Evolutionary conservation across 139 green algal species (phyloP).

Genomic region (Chlorella sp.): DNA sequence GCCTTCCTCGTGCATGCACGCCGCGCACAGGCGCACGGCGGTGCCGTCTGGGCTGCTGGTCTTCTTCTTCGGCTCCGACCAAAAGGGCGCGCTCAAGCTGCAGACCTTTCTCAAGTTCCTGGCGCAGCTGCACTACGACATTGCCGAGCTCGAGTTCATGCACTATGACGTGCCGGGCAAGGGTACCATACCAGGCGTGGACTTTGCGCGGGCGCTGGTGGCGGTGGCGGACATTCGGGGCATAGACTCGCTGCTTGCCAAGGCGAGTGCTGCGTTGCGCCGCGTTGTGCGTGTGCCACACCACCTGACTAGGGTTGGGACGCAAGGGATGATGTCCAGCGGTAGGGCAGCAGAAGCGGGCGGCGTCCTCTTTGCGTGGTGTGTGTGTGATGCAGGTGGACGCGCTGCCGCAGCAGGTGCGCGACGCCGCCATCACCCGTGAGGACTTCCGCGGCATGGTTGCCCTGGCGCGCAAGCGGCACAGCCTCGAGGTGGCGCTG

Average conservation of each 20-base stretch:
- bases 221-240: slow-evolving; percentile 23
- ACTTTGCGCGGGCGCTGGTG: slow-evolving; percentile 46
- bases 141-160: slow-evolving; percentile 66
- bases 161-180: slow-evolving; percentile 46
- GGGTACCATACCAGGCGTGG: slow-evolving; percentile 28
- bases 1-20: not conserved
- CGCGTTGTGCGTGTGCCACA: not conserved
- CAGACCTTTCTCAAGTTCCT: slow-evolving; percentile 54
- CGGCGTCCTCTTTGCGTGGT: not conserved
- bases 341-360: not conserved
- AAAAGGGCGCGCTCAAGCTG: slow-evolving; percentile 40
- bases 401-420: not conserved
- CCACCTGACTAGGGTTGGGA: not conserved
- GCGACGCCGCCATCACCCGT: not conserved
- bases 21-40: not conserved
- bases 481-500: not conserved
- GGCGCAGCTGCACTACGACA: slow-evolving; percentile 42
- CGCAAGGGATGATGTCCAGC: not conserved
- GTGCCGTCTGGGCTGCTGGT: slow-evolving; percentile 8
- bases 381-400: not conserved
- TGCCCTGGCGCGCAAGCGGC: not conserved
- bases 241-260: slow-evolving; percentile 19
- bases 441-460: not conserved
- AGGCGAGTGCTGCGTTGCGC: not conserved
- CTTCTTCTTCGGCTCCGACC: slow-evolving; percentile 58